phyloP scores from a whole-genome alignment of 2,329 filamentous ascomycete genomes.

The Colletotrichum orbiculare region DNA sequence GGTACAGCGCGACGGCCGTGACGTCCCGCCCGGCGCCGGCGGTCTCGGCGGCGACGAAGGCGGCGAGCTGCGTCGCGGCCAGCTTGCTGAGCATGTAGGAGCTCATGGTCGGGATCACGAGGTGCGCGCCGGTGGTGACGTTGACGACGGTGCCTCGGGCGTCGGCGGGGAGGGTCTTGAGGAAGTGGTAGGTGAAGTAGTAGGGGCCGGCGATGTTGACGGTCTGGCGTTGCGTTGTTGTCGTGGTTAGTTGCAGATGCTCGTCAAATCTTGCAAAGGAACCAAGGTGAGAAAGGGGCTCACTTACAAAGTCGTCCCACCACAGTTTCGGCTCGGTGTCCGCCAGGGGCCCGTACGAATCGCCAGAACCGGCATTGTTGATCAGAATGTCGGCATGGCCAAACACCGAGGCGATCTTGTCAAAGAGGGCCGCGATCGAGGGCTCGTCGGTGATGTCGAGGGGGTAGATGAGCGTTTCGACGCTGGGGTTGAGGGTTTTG shows the following conservation, averaged over 20 bases:
- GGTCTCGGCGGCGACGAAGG: constrained; percentile 45
- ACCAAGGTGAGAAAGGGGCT: background rate
- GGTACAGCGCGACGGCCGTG: constrained; percentile 44
- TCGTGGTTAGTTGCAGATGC: too few species aligned
- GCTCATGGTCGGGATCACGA: constrained; percentile 38
- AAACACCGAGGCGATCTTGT: constrained; percentile 44
- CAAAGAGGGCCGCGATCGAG: constrained; percentile 45
- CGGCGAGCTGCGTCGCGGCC: constrained; percentile 43
- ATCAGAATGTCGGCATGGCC: constrained; percentile 56
- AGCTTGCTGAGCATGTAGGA: constrained; percentile 46
- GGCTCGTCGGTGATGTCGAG: constrained; percentile 8
- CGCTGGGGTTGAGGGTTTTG: constrained; percentile 40
- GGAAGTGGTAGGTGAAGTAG: constrained; percentile 45
- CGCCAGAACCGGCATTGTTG: constrained; percentile 49
- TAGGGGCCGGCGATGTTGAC: constrained; percentile 55
- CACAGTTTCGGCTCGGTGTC: constrained; percentile 7
- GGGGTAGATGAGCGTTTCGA: constrained; percentile 22
- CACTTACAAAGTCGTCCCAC: constrained; percentile 12
- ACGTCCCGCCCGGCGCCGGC: constrained; percentile 37
- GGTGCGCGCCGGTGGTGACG: constrained; percentile 39
- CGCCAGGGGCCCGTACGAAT: constrained; percentile 4
- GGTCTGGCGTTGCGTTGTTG: constrained; percentile 6
- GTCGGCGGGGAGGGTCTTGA: constrained; percentile 21
- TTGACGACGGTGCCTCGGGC: constrained; percentile 41
- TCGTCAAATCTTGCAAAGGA: too few species aligned